Base-by-base conservation (phyloP, 768 basidiomycete species). In the Trametes coccinea region DNA sequence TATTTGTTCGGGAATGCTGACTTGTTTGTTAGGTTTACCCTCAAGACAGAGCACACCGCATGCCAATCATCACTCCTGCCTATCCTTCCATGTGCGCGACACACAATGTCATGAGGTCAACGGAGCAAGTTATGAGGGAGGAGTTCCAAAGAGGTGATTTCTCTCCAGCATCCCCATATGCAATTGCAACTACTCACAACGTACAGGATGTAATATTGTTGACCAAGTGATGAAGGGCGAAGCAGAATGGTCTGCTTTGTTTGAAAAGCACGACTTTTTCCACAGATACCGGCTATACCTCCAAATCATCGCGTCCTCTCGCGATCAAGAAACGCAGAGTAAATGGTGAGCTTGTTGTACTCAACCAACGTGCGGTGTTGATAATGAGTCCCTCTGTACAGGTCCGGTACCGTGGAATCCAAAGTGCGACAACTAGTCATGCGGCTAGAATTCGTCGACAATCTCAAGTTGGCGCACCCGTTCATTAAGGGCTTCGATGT, bases 41-140 rank as follows among this genome's bases (percentile, higher is more conserved):
- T 4, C 85, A 85, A 61, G 95, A 98, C 74, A 84, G 92, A 58
- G 84, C 92, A 22, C 97, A 99, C 76, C 84, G 93, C 66, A 98
- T 98, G 97, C 97, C 97, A 14, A 98, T 99, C 70, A 98, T 99
- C 68, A 99, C 97, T 0, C 97, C 97, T 4, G 95, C 97, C 7
- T 99, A 98, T 75, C 97, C 97, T 48, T 89, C 96, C 4, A 99
- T 99, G 96, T 98, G 96, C 74, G 86, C 96, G 27, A 99, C 97
- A 22, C 97, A 99, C 77, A 99, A 98, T 70, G 95, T 98, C 60
- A 94, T 93, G 59, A 84, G 85, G 41, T 97, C 95, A 6, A 98
- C 96, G 3, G 93, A 97, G 76, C 88, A 89, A 80, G 92, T 99
- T 59, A 94, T 97, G 81, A 95, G 90, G 0, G 88, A 93, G 67